A percentile compares a stretch with the other conserved stretches of the same genome.
These are phyloP conservation scores for Durusdinium trenchii DNA, from an alignment of 73 alveolate genomes.

Conservation along the genomic window DNA sequence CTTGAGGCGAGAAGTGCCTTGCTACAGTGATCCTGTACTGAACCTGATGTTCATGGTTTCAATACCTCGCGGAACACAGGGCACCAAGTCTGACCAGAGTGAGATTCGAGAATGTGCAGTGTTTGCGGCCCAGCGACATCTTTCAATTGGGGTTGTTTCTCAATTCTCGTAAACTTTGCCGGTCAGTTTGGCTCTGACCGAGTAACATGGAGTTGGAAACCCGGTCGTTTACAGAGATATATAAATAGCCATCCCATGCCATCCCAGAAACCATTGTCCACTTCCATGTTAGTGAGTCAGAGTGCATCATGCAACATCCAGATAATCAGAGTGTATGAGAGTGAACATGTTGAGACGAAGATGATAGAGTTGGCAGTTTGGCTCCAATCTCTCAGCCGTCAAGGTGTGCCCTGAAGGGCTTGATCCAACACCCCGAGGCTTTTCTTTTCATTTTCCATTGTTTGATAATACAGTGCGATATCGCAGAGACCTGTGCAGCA, in stretches of 20 bases:
- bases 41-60: neutral
- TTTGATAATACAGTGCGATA: neutral
- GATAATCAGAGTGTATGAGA: no score
- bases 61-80: neutral
- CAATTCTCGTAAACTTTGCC: neutral
- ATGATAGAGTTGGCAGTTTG: no score
- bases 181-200: neutral
- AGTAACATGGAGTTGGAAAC: neutral
- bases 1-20: slow-evolving; percentile 40
- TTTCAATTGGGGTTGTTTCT: no score
- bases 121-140: neutral
- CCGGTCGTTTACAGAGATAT: no score
- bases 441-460: neutral
- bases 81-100: slow-evolving; percentile 32
- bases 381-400: neutral
- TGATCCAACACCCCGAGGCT: slow-evolving; percentile 91
- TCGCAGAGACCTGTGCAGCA: neutral
- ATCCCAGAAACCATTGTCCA: no score
- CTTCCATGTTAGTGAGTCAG: no score
- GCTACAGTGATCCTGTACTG: neutral
- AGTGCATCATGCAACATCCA: no score
- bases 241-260: no score
- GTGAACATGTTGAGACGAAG: no score
- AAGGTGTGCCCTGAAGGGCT: slow-evolving; percentile 88
- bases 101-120: slow-evolving; percentile 94